These are phyloP conservation scores for Paraconiothyrium sp. DNA, from an alignment of 2,329 filamentous ascomycete genomes.

Conservation along the genomic window DNA sequence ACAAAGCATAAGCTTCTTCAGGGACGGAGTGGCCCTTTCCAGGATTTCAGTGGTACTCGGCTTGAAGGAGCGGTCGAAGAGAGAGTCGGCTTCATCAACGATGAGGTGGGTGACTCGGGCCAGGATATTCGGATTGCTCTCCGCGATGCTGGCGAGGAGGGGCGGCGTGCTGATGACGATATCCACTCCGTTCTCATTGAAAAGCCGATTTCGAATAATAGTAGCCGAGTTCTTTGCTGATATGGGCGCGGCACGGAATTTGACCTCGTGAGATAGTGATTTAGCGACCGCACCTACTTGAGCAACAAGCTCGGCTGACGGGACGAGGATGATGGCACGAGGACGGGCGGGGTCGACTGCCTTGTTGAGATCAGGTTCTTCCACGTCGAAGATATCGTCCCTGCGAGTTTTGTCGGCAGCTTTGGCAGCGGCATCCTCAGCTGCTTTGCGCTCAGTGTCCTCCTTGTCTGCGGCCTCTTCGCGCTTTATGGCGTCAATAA, in stretches of 20 bases:
- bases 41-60: conserved; percentile 84
- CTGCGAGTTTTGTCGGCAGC: conserved; percentile 30
- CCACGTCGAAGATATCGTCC: conserved; percentile 68
- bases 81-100: conserved; percentile 94
- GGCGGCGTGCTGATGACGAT: conserved; percentile 89
- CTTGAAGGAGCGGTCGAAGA: conserved; percentile 92
- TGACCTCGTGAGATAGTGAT: conserved; percentile 81
- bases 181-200: conserved; percentile 82
- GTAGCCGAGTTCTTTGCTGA: conserved; percentile 79
- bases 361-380: conserved; percentile 62
- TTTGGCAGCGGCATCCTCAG: conserved; percentile 56
- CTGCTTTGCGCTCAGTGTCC: conserved; percentile 61
- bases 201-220: conserved; percentile 85
- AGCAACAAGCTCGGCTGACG: conserved; percentile 88
- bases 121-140: conserved; percentile 89
- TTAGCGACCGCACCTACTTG: conserved; percentile 88
- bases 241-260: conserved; percentile 85
- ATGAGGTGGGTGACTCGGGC: conserved; percentile 90
- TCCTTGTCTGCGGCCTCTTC: conserved; percentile 67
- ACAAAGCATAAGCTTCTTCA: conserved; percentile 89
- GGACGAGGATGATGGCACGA: conserved; percentile 84
- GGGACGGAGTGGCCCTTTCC: conserved; percentile 79
- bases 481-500: conserved; percentile 84
- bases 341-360: conserved; percentile 81
- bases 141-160: conserved; percentile 84